phyloP scores from a whole-genome alignment of 2,329 filamentous ascomycete species.

The Arthrinium puccinioides region DNA sequence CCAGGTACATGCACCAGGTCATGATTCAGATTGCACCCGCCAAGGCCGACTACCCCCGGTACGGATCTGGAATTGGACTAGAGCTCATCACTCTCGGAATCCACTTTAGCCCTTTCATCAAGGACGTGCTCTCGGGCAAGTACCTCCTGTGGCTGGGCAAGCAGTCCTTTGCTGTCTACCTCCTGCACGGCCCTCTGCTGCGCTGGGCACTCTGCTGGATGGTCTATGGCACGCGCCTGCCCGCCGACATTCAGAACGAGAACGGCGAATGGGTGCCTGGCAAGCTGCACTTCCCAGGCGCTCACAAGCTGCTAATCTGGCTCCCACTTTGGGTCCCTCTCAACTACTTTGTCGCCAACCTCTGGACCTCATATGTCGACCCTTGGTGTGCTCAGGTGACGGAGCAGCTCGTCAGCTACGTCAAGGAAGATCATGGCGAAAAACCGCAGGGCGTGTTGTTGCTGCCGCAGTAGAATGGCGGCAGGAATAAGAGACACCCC shows the following conservation, averaged over 20 bases:
- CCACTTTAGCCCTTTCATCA: conserved; percentile 29
- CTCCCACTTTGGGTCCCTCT: conserved; percentile 39
- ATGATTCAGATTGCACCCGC: conserved; percentile 37
- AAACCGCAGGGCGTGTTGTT: conserved; percentile 2
- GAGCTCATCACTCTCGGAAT: conserved; percentile 23
- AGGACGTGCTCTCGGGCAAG: conserved; percentile 44
- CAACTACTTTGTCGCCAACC: conserved; percentile 35
- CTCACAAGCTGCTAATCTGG: conserved; percentile 27
- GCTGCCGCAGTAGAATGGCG: conserved; percentile 1
- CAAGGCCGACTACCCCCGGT: conserved; percentile 37
- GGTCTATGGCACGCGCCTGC: conserved; percentile 39
- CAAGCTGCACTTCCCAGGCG: conserved; percentile 28
- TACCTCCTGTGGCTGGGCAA: conserved; percentile 55
- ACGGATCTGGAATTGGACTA: conserved; percentile 27
- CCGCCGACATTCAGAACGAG: conserved; percentile 27
- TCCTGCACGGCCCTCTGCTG: conserved; percentile 55
- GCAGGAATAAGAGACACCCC: no score
- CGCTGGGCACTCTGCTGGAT: conserved; percentile 54
- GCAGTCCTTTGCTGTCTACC: conserved; percentile 58
- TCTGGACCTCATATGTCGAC: conserved; percentile 48
- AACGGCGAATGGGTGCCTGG: conserved; percentile 27
- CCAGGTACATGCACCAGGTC: conserved; percentile 32
- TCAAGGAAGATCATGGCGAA: conserved; percentile 11
- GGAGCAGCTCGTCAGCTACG: conserved; percentile 25
- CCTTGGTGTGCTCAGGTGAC: conserved; percentile 40